phyloP scores from a whole-genome alignment of 495 filamentous ascomycete genomes.

The Pyronema omphalodes region DNA sequence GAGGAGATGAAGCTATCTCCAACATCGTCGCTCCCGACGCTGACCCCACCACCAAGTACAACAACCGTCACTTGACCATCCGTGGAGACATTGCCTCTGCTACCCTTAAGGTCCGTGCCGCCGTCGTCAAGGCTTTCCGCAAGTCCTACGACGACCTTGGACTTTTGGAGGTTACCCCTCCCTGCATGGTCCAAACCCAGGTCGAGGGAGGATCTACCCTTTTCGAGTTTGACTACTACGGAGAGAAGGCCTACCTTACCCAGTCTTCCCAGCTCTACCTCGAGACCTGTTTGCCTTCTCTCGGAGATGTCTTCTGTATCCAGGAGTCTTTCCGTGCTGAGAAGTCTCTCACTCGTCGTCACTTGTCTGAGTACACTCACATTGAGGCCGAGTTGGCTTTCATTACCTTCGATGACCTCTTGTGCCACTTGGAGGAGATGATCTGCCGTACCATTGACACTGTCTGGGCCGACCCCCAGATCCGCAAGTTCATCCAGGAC shows the following conservation, averaged over 20 bases:
- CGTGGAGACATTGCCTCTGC: conserved; percentile 74
- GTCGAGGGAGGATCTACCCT: conserved; percentile 92
- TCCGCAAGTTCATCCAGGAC: conserved; percentile 48
- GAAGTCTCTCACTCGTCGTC: conserved; percentile 83
- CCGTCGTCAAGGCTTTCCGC: conserved; percentile 66
- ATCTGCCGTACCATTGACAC: conserved; percentile 75
- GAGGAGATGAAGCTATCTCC: conserved; percentile 85
- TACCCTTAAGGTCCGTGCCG: conserved; percentile 80
- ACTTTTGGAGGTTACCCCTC: conserved; percentile 73
- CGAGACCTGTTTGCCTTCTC: conserved; percentile 76
- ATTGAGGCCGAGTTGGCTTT: conserved; percentile 94
- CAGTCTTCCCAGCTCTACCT: conserved; percentile 97
- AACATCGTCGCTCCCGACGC: conserved; percentile 68
- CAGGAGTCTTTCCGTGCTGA: conserved; percentile 98
- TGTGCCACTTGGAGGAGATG: conserved; percentile 73
- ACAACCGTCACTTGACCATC: conserved; percentile 81
- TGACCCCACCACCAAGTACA: conserved; percentile 61
- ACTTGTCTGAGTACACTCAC: conserved; percentile 92
- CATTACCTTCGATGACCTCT: conserved; percentile 79
- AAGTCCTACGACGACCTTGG: conserved; percentile 60
- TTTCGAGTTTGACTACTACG: conserved; percentile 90
- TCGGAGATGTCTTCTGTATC: conserved; percentile 92
- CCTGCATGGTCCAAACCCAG: conserved; percentile 95
- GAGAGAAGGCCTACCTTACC: conserved; percentile 80
- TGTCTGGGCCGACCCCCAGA: conserved; percentile 50